Conservation (phyloP, 2,329 filamentous ascomycete genomes). For the Claviceps monticola region DNA sequence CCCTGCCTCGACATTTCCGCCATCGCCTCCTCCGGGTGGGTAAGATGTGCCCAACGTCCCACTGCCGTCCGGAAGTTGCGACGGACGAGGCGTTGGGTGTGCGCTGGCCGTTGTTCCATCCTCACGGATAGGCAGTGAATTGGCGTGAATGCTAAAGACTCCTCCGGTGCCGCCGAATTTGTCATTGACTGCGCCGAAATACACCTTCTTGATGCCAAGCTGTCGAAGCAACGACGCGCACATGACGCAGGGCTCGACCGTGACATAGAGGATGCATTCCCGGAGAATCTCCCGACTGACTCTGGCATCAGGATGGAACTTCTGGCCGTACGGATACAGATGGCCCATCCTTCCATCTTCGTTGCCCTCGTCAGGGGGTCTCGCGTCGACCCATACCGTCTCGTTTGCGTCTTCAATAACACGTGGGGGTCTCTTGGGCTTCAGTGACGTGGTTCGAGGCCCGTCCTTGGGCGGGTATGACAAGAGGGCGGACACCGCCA, state of each 20-base stretch:
- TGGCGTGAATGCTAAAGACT: constrained; percentile 71
- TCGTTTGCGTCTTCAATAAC: constrained; percentile 11
- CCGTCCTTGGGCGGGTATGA: constrained; percentile 24
- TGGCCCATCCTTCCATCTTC: constrained; percentile 41
- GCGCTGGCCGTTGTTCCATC: constrained; percentile 27
- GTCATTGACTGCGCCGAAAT: constrained; percentile 91
- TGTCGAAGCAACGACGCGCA: constrained; percentile 87
- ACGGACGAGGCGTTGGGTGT: constrained; percentile 22
- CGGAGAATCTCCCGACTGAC: constrained; percentile 55
- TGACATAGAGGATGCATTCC: constrained; percentile 77
- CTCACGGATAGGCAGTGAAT: constrained; percentile 30
- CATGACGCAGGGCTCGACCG: constrained; percentile 98
- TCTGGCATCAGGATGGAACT: constrained; percentile 37
- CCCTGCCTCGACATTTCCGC: constrained; percentile 59
- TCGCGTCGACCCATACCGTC: constrained; percentile 11
- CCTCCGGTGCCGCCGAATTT: constrained; percentile 94
- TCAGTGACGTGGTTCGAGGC: constrained; percentile 18
- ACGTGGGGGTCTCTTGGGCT: constrained; percentile 17
- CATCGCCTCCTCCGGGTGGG: constrained; percentile 32
- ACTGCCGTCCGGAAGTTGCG: constrained; percentile 23
- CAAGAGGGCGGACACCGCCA: constrained; percentile 55
- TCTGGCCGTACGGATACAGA: constrained; percentile 48
- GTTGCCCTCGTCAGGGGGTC: constrained; percentile 28
- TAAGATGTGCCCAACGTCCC: constrained; percentile 24
- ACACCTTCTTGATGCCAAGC: constrained; percentile 75